A percentile compares a stretch with the other conserved stretches of the same genome.
These are phyloP conservation scores for Trypanosoma avium DNA, from an alignment of 208 protist genomes.

Conservation along the genomic window DNA sequence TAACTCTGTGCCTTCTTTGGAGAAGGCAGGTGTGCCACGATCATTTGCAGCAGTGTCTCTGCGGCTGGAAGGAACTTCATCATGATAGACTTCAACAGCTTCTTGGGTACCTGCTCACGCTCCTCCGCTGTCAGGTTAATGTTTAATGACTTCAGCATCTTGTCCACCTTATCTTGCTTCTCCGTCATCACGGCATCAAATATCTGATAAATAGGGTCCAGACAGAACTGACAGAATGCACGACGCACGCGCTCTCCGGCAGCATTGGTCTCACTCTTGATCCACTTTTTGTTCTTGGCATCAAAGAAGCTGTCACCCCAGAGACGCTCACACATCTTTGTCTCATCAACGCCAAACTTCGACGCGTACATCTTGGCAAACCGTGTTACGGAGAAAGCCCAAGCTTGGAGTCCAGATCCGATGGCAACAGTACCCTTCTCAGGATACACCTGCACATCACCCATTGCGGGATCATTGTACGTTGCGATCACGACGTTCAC, in stretches of 20 bases:
- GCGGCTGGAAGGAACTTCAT: conserved; percentile 97
- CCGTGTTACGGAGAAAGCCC: conserved; percentile 98
- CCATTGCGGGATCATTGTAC: conserved; percentile 94
- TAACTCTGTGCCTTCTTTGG: conserved; percentile 97
- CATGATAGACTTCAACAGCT: conserved; percentile 98
- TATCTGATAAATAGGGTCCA: conserved; percentile 98
- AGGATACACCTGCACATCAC: conserved; percentile 82
- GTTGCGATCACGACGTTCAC: conserved; percentile 95
- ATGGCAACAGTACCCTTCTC: conserved; percentile 97
- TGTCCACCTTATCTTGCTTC: conserved; percentile 91
- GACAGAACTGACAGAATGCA: conserved; percentile 96
- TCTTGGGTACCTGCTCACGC: conserved; percentile 90
- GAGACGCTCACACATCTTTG: conserved; percentile 90
- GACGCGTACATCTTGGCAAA: conserved; percentile 76
- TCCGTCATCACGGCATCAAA: conserved; percentile 96
- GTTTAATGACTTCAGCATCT: conserved; percentile 94
- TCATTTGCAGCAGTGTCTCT: conserved; percentile 99
- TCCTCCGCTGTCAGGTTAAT: conserved; percentile 94
- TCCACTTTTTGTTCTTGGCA: conserved; percentile 82
- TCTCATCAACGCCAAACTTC: conserved; percentile 94
- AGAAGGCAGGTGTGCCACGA: conserved; percentile 98
- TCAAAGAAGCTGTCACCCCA: conserved; percentile 99
- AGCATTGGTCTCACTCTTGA: conserved; percentile 64
- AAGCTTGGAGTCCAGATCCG: conserved; percentile 98
- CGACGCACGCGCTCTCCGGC: conserved; percentile 66